These are phyloP conservation scores for Aegilops tauschii DNA, from an alignment of 176 grass and related monocot species.

Conservation along the genomic window DNA sequence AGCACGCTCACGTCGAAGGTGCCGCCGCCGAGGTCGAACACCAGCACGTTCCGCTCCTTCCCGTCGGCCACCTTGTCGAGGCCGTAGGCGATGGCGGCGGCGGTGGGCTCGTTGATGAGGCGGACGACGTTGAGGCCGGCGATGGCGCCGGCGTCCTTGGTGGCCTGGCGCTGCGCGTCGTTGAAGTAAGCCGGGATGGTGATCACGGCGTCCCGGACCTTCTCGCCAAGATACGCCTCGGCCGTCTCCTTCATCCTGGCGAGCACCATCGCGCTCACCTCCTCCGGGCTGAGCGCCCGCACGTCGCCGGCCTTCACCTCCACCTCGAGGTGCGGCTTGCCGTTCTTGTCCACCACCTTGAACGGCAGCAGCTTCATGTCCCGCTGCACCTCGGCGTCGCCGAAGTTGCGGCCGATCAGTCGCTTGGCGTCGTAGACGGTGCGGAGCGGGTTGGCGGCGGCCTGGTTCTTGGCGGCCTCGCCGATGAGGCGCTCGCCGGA, in stretches of 20 bases:
- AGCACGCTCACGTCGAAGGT: conserved; percentile 64
- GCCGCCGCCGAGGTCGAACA: no score
- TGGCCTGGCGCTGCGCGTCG: conserved; percentile 87
- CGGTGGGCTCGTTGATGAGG: conserved; percentile 59
- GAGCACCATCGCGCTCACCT: conserved; percentile 76
- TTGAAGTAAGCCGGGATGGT: conserved; percentile 90
- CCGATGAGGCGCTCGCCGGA: no score
- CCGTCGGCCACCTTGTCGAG: conserved; percentile 39
- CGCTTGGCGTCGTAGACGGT: no score
- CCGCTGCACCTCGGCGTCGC: conserved; percentile 54
- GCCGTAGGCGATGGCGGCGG: conserved; percentile 72
- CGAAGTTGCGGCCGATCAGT: no score
- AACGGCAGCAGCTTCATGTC: conserved; percentile 76
- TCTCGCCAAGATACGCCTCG: conserved; percentile 68
- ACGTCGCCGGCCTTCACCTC: conserved; percentile 49
- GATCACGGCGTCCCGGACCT: conserved; percentile 64
- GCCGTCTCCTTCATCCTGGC: conserved; percentile 71
- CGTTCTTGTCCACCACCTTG: conserved; percentile 58
- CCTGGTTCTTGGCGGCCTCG: no score
- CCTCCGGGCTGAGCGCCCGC: conserved; percentile 65
- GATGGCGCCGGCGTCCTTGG: conserved; percentile 74
- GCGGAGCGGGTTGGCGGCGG: no score
- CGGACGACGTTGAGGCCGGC: conserved; percentile 14
- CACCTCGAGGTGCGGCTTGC: conserved; percentile 65
- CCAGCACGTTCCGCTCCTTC: no score